Percentiles rank a stretch among this genome's conserved stretches.
Conservation (phyloP, 495 filamentous ascomycete species). For the Copromyces sp. region DNA sequence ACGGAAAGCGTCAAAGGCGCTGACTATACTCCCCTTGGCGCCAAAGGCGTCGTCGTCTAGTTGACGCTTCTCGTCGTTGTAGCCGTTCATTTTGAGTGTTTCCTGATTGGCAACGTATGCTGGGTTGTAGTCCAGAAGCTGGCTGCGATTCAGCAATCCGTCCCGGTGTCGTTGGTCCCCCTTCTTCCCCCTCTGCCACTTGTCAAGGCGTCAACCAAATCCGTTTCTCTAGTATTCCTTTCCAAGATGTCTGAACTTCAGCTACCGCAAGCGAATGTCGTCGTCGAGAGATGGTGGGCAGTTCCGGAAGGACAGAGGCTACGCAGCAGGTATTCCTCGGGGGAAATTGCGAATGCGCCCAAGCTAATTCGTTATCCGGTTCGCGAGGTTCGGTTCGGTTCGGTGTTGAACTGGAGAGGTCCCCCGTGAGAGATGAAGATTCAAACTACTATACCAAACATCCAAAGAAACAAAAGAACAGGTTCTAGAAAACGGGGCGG, state of each 20-base stretch:
- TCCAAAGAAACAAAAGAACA: neutral
- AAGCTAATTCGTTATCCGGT: neutral
- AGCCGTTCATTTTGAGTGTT: slow-evolving; percentile 38
- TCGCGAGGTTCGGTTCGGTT: neutral
- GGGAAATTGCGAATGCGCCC: neutral
- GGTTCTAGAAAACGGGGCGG: neutral
- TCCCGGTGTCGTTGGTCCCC: neutral
- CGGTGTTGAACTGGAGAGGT: neutral
- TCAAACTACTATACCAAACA: neutral
- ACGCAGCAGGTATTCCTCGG: neutral
- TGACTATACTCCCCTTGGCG: slow-evolving; percentile 58
- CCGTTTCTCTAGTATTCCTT: neutral
- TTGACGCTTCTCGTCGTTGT: slow-evolving; percentile 42
- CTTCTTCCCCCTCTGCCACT: neutral
- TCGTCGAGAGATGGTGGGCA: neutral
- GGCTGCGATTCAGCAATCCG: neutral
- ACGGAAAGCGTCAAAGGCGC: slow-evolving; percentile 97
- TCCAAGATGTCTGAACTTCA: neutral
- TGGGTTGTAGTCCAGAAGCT: neutral
- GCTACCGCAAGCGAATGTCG: neutral
- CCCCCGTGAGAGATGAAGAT: neutral
- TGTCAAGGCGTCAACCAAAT: neutral
- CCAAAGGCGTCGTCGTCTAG: slow-evolving; percentile 72
- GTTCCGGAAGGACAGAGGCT: neutral
- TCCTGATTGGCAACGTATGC: neutral